Evolutionary conservation across 2,329 filamentous ascomycete species (phyloP), one percentile per base, ranked within the genome.

Genomic region (Calonectria leucothoes): DNA sequence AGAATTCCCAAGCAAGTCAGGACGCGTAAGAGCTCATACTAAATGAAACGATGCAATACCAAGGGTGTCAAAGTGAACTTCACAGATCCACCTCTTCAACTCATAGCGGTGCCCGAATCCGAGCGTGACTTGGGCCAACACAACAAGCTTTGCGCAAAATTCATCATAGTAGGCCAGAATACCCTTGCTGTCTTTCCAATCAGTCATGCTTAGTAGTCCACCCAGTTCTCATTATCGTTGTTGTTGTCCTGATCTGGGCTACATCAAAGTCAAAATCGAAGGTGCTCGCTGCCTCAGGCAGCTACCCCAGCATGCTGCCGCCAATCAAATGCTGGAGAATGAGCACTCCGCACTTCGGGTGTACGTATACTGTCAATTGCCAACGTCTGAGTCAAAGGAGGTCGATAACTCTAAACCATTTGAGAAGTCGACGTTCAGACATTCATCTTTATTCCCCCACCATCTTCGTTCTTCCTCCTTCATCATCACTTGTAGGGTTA

Each of bases 321-420:
- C 78, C 78, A 80, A 80, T 80, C 78, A 80, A 45, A 49, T 45
- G 31, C 63, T 29, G 15, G 33, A 61, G 6, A 37, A 35, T 39
- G 39, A 20, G 57, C 74, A 72, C 77, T 76, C 78, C 76, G 74
- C 76, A 72, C 31, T 59, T 27, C n/a, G 52, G 72, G 72, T 45
- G 39, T 77, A 76, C 76, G 77, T 78, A 45, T 45, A 75, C 57
- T 55, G 14, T 57, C 66, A 15, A 37, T 71, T 51, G 66, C 69
- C 72, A 70, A 51, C 59, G 29, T 71, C 57, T 80, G 78, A 80
- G 78, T 80, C 75, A 80, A 77, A 76, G 77, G 61, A 72, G 55
- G 69, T 77, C 66, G 75, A 78, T 74, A 73, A 68, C 70, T 59
- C 70, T 66, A 64, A 67, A 71, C 39, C 66, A 72, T 74, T 45